Conservation (phyloP, 2,329 filamentous ascomycete genomes). For the Pseudocercospora cruenta region DNA sequence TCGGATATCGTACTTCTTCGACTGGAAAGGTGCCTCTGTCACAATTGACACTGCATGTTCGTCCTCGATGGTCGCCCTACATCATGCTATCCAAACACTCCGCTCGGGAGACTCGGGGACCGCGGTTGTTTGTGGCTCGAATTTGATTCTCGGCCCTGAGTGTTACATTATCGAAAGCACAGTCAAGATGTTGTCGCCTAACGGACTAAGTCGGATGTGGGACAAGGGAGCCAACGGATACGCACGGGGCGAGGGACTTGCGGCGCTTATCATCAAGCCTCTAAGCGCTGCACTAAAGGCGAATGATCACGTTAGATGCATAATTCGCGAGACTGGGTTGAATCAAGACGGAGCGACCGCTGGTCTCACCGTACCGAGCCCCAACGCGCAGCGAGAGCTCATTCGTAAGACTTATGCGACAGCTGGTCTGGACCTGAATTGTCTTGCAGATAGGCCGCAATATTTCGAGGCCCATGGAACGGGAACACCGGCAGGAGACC, state of each 20-base stretch:
- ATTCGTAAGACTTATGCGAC: constrained; percentile 43
- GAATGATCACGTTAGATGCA: constrained; percentile 49
- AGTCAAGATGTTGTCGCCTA: constrained; percentile 30
- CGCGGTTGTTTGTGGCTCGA: constrained; percentile 30
- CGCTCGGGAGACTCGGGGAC: constrained; percentile 31
- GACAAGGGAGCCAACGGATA: constrained; percentile 51
- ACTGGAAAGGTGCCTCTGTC: constrained; percentile 30
- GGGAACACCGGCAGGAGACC: constrained; percentile 37
- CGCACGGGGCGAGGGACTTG: constrained; percentile 59
- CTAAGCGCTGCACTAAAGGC: constrained; percentile 53
- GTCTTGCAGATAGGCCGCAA: constrained; percentile 16
- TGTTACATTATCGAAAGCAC: constrained; percentile 23
- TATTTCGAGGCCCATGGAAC: constrained; percentile 39
- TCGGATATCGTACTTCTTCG: constrained; percentile 31
- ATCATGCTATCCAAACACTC: constrained; percentile 39
- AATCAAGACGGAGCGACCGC: constrained; percentile 44
- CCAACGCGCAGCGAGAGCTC: constrained; percentile 42
- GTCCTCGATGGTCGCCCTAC: constrained; percentile 43
- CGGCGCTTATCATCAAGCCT: constrained; percentile 56
- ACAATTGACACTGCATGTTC: constrained; percentile 53
- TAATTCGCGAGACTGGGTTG: constrained; percentile 42
- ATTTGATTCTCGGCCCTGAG: constrained; percentile 32
- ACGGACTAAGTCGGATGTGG: constrained; percentile 37
- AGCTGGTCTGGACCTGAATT: constrained; percentile 29
- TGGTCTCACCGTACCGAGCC: constrained; percentile 47